Evolutionary conservation across 345 rosid species (phyloP), one percentile per base, ranked within the genome.

Genomic region (Eucalyptus curtisii): DNA sequence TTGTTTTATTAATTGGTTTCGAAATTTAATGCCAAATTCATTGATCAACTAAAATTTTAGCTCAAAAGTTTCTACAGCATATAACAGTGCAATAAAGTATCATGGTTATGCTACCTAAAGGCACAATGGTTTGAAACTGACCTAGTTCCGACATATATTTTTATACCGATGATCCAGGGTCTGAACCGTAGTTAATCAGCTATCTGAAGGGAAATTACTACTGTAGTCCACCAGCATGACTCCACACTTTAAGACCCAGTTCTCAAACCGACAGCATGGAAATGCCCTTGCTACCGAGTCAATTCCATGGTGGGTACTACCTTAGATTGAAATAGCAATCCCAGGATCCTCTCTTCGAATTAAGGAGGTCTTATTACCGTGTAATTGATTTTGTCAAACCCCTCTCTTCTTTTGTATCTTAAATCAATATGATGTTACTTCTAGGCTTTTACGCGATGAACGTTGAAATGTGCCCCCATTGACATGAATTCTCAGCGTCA

Each of bases 111-210:
- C 76, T 64, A n/a, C 76, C 37, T n/a, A 7, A 64, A n/a, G 37
- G 5, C 2, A 64, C 37, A 14, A 64, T 5, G 10, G 7, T n/a
- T 64, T 7, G 20, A 64, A 4, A 13, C 76, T 7, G 40, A 64
- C 76, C 40, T 64, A 66, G 11, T 31, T 10, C 42, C 40, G 5
- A 66, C 79, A 15, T 31, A 4, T 64, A 64, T 64, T 3, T 30
- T 66, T 31, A 66, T 66, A 31, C 9, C 79, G 20, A 66, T 66
- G 22, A 66, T 68, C 17, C 42, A 33, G 24, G 24, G 42, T 13
- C 4, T 0, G 13, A 68, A 68, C 44, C 1, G 4, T 16, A 68
- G 2, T 31, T 8, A 31, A 31, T 17, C 24, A 9, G 7, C 13
- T 8, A 68, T 68, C 37, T 33, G 13, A 16, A 31, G 7, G 24